Percentiles rank a stretch among this genome's conserved stretches.
These are phyloP conservation scores for Solanum chiquidenum DNA, from an alignment of 257 asterid species.

Conservation along the genomic window DNA sequence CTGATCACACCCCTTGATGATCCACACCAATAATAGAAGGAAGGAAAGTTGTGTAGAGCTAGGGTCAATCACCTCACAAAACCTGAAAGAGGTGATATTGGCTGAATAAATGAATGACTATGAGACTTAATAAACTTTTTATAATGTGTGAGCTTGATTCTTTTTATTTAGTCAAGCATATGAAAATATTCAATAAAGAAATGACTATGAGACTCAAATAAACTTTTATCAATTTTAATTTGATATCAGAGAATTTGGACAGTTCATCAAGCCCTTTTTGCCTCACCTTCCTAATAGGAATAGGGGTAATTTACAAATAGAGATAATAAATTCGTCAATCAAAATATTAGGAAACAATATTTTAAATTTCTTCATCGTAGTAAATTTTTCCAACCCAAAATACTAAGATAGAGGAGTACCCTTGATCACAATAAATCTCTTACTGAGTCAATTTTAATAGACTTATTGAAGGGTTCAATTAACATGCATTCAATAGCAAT, in stretches of 20 bases:
- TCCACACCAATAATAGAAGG: background rate
- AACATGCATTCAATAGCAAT: background rate
- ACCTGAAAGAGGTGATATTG: background rate
- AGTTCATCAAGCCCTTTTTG: background rate
- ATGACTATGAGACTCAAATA: background rate
- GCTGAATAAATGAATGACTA: too few species aligned
- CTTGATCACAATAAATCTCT: background rate
- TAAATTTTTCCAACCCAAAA: background rate
- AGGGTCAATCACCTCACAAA: background rate
- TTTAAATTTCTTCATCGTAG: background rate
- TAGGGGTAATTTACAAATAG: background rate
- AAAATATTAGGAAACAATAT: background rate
- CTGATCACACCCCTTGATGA: background rate
- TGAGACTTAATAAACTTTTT: too few species aligned
- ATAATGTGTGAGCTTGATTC: background rate
- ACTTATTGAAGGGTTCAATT: background rate
- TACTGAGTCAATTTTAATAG: background rate
- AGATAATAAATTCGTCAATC: background rate
- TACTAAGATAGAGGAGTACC: background rate
- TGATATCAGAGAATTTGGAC: background rate
- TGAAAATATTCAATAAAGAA: background rate
- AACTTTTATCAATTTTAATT: background rate
- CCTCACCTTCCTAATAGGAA: background rate
- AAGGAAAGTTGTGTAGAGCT: background rate
- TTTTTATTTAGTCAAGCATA: background rate